A percentile compares a stretch with the other conserved stretches of the same genome.
Evolutionary conservation across 371 early-diverging fungal species (phyloP).

Genomic region (Fennellomyces sp.): DNA sequence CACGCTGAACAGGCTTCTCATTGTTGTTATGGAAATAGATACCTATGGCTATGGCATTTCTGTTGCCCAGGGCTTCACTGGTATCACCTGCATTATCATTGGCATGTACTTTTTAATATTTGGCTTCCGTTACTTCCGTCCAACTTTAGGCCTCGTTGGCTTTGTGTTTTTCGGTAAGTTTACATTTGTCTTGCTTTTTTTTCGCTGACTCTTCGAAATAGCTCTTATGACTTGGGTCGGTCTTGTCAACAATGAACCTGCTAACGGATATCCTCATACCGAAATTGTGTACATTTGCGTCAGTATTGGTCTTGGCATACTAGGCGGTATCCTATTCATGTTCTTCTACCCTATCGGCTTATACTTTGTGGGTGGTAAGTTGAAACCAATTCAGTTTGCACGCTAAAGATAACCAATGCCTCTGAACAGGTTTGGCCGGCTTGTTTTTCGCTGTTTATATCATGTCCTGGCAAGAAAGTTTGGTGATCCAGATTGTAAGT

Average conservation of each 20-base stretch:
- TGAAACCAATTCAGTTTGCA: background rate
- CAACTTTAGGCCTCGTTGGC: conserved; percentile 44
- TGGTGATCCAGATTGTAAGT: conserved; percentile 52
- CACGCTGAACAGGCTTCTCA: too few relatives aligned
- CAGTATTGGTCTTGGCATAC: conserved; percentile 42
- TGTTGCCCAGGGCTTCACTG: conserved; percentile 45
- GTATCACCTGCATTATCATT: conserved; percentile 36
- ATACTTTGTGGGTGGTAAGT: conserved; percentile 46
- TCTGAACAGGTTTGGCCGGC: conserved; percentile 30
- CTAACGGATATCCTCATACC: conserved; percentile 37
- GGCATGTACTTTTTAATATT: conserved; percentile 44
- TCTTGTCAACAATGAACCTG: conserved; percentile 51
- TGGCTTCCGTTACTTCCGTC: conserved; percentile 47
- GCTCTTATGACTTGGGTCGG: conserved; percentile 55
- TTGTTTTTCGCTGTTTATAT: conserved; percentile 49
- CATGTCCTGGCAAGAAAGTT: conserved; percentile 49
- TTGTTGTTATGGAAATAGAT: conserved; percentile 19
- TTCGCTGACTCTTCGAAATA: too few relatives aligned
- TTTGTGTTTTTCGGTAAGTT: conserved; percentile 53
- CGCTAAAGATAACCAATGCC: background rate
- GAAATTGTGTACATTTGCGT: conserved; percentile 47
- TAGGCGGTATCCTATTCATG: conserved; percentile 36
- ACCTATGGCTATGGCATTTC: conserved; percentile 47
- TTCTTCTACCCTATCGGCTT: conserved; percentile 38
- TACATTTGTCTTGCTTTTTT: background rate